Evolutionary conservation across 805 yeast species (phyloP).

Genomic region (Starmerella vaccinii): DNA sequence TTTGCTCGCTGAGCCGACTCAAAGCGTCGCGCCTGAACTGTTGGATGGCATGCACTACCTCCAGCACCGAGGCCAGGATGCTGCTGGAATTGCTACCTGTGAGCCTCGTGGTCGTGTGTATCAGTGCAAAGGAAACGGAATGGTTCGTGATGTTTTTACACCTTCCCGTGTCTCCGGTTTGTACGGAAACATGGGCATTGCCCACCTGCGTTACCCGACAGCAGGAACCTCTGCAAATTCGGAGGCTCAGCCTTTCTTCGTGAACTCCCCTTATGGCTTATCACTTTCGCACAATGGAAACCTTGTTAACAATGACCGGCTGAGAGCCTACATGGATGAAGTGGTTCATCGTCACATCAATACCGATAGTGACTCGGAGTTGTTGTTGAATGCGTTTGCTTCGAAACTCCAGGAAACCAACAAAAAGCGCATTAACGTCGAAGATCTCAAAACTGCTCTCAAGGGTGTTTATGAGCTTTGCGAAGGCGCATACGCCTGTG

Average conservation of each 20-base stretch:
- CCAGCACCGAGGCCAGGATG: constrained; percentile 98
- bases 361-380: constrained; percentile 92
- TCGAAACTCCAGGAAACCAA: constrained; percentile 81
- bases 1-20: constrained; percentile 62
- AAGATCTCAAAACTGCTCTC: constrained; percentile 78
- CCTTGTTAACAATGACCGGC: constrained; percentile 72
- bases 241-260: constrained; percentile 98
- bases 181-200: constrained; percentile 90
- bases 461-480: constrained; percentile 69
- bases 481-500: constrained; percentile 96
- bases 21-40: constrained; percentile 75
- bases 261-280: constrained; percentile 92
- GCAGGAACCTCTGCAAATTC: constrained; percentile 93
- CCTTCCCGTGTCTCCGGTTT: constrained; percentile 64
- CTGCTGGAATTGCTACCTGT: constrained; percentile 97
- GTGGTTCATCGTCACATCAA: constrained; percentile 93
- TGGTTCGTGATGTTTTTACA: constrained; percentile 96
- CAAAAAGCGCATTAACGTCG: constrained; percentile 85
- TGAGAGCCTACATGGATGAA: constrained; percentile 75
- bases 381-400: constrained; percentile 81
- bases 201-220: constrained; percentile 91
- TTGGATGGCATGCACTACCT: constrained; percentile 86
- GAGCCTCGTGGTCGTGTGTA: constrained; percentile 87
- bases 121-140: constrained; percentile 97
- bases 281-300: constrained; percentile 89